A percentile compares a stretch with the other conserved stretches of the same genome.
These are phyloP conservation scores for Heliocybe sulcata DNA, from an alignment of 1,284 basidiomycete species.

Conservation along the genomic window DNA sequence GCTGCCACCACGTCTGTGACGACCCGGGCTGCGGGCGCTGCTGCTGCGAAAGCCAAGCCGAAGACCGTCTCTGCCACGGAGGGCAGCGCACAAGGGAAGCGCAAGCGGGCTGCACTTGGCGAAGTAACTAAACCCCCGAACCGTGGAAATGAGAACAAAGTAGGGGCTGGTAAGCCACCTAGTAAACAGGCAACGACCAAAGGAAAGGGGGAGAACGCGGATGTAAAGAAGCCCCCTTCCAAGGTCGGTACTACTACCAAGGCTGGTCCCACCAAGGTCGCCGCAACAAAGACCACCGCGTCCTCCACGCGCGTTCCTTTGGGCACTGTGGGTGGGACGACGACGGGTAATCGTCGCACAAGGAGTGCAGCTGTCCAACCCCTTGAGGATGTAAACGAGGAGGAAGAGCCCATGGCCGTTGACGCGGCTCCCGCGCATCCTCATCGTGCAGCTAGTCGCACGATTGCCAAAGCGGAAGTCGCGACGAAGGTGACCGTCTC, in stretches of 20 bases:
- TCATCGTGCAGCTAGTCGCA: background rate
- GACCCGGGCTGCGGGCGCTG: constrained; percentile 18
- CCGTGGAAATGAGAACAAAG: constrained; percentile 33
- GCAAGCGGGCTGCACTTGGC: constrained; percentile 68
- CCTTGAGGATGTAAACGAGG: constrained; percentile 30
- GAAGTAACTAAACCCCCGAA: constrained; percentile 52
- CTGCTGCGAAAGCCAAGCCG: constrained; percentile 24
- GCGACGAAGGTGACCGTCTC: background rate
- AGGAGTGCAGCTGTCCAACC: constrained; percentile 20
- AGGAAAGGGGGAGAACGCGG: constrained; percentile 35
- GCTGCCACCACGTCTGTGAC: constrained; percentile 24
- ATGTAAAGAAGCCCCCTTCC: constrained; percentile 22
- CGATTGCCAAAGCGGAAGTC: background rate
- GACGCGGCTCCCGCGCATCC: constrained; percentile 28
- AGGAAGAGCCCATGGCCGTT: constrained; percentile 54
- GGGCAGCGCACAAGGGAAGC: constrained; percentile 42
- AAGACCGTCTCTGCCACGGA: constrained; percentile 29
- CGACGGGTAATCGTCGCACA: constrained; percentile 19
- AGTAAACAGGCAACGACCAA: constrained; percentile 26
- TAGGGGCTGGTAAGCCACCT: constrained; percentile 11
- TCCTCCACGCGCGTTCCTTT: constrained; percentile 20
- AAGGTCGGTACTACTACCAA: constrained; percentile 51
- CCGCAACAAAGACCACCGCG: constrained; percentile 18
- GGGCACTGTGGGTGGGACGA: constrained; percentile 20
- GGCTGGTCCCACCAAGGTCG: constrained; percentile 26